Percentiles rank a stretch among this genome's conserved stretches.
These are phyloP conservation scores for Cyberlindnera subsufficiens DNA, from an alignment of 805 yeast species.

Conservation along the genomic window DNA sequence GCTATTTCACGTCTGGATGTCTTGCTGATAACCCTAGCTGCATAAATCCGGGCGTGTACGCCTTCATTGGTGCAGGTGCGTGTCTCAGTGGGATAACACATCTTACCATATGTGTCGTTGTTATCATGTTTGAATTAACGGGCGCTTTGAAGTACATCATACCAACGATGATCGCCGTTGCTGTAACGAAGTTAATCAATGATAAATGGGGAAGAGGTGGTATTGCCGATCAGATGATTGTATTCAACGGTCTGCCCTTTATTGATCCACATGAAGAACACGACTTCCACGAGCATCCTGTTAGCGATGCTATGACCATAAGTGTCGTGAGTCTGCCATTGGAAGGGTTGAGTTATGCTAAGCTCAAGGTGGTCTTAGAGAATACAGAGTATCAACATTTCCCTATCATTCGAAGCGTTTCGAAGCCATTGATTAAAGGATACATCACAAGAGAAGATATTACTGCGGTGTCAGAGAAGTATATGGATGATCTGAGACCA, in stretches of 20 bases:
- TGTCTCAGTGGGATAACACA: slow-evolving; percentile 93
- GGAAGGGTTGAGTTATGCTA: slow-evolving; percentile 27
- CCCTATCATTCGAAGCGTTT: slow-evolving; percentile 44
- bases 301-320: slow-evolving; percentile 59
- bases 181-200: slow-evolving; percentile 75
- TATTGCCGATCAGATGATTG: slow-evolving; percentile 93
- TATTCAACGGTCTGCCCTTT: slow-evolving; percentile 81
- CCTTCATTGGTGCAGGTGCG: slow-evolving; percentile 94
- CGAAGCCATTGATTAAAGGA: slow-evolving; percentile 38
- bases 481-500: slow-evolving; percentile 26
- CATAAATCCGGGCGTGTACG: slow-evolving; percentile 91
- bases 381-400: slow-evolving; percentile 39
- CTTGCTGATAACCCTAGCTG: slow-evolving; percentile 41
- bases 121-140: slow-evolving; percentile 92
- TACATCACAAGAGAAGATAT: slow-evolving; percentile 39
- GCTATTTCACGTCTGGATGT: slow-evolving; percentile 31
- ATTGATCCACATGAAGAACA: slow-evolving; percentile 70
- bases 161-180: slow-evolving; percentile 95
- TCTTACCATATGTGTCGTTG: slow-evolving; percentile 86
- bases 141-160: slow-evolving; percentile 90
- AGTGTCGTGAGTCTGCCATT: slow-evolving; percentile 34
- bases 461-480: slow-evolving; percentile 23
- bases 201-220: slow-evolving; percentile 80
- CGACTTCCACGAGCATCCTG: slow-evolving; percentile 41
- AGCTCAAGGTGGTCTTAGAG: slow-evolving; percentile 28